Base-by-base conservation (phyloP, 2,329 filamentous ascomycete genomes). In the Neurospora sp. region DNA sequence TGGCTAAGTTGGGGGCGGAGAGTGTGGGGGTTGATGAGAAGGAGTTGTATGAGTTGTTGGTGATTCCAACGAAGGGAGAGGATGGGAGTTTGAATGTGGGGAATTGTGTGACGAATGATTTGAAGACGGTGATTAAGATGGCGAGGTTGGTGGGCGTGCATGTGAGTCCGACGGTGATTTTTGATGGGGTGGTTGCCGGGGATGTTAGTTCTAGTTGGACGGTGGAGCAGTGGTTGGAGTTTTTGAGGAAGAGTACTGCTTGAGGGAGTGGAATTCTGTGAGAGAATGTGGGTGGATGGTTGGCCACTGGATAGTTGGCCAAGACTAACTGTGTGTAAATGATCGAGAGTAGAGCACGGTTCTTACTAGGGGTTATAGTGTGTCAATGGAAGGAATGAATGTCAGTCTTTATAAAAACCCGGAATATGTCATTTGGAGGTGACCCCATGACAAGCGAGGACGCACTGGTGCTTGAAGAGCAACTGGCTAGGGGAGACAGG, bases 91-190 rank as follows among this genome's bases (percentile, higher is more conserved):
- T 93, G 79, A 98, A 98, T 78, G 79, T 78, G 9, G 94, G 95
- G 0, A 97, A 98, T 78, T 83, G 84, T 70, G 90, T 96, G 68
- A 97, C 94, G 33, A 86, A 91, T 78, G 93, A 97, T 79, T 80
- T 97, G 69, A 97, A 97, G 84, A 80, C 92, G 67, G 82, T 95
- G 76, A 88, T 95, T 72, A 96, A 94, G 86, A 90, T 90, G 79
- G 87, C 92, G 76, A 84, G 95, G 62, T 81, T 96, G 74, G 86
- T 92, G 9, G 91, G 94, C 13, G 88, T 97, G 62, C 95, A 98
- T 82, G 93, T 97, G 52, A 95, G 93, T 58, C 95, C 95, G 1
- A 97, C 94, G 0, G 93, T 95, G 23, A 84, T 97, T 67, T 94
- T 96, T 79, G 89, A 98, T 80, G 93, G 94, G 0, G 87, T 96